Percentiles rank a stretch among this genome's conserved stretches.
Evolutionary conservation across 2,329 filamentous ascomycete genomes (phyloP).

Genomic region (Calonectria hawksworthii): DNA sequence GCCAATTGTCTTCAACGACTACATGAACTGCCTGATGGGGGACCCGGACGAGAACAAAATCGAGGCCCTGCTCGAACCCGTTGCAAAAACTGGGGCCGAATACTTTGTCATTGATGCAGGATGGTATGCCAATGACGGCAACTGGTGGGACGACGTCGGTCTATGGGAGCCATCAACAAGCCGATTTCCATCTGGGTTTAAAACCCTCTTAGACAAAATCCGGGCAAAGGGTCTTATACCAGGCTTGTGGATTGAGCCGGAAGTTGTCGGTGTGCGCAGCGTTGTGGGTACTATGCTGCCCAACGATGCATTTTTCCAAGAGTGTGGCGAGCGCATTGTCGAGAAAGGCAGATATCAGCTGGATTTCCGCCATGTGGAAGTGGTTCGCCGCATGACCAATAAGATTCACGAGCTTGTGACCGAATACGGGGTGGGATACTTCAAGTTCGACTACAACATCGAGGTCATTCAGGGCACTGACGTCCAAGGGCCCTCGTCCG

Average conservation of each 20-base stretch:
- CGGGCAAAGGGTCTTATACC: constrained; percentile 44
- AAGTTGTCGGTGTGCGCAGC: constrained; percentile 49
- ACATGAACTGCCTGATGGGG: constrained; percentile 57
- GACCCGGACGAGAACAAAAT: constrained; percentile 52
- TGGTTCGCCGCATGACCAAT: constrained; percentile 40
- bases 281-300: constrained; percentile 44
- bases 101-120: constrained; percentile 55
- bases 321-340: constrained; percentile 46
- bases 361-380: constrained; percentile 48
- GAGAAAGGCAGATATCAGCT: constrained; percentile 52
- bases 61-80: constrained; percentile 47
- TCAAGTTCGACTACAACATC: constrained; percentile 56
- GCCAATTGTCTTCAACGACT: constrained; percentile 55
- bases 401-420: constrained; percentile 43
- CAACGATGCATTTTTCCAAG: constrained; percentile 50
- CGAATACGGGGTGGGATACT: constrained; percentile 49
- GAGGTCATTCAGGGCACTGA: constrained; percentile 52
- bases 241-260: constrained; percentile 53
- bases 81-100: constrained; percentile 48
- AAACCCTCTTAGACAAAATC: constrained; percentile 44
- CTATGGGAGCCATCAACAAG: constrained; percentile 49
- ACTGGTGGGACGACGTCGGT: constrained; percentile 55
- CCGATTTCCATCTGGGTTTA: constrained; percentile 50
- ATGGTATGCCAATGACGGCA: constrained; percentile 53
- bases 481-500: constrained; percentile 30